Percentiles rank a stretch among this genome's conserved stretches.
These are phyloP conservation scores for Cryptococcus deneoformans DNA, from an alignment of 1,284 basidiomycete genomes.

Conservation along the genomic window DNA sequence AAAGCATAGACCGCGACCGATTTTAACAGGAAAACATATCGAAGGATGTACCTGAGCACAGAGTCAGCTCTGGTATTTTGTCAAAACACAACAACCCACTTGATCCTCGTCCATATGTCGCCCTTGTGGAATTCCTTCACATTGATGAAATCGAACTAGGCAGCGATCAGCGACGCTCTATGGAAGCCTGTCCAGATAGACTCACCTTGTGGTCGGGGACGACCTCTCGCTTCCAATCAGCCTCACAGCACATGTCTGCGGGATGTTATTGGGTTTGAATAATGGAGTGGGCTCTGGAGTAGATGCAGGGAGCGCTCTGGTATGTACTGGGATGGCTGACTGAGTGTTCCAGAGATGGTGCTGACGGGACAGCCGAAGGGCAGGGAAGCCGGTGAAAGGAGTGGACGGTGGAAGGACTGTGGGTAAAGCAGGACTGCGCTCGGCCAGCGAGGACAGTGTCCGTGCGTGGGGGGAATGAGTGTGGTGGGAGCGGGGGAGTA, in stretches of 20 bases:
- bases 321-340: too few species aligned
- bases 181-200: background rate
- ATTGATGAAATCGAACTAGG: constrained; percentile 95
- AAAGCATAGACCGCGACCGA: constrained; percentile 93
- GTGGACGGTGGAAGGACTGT: background rate
- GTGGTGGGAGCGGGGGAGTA: constrained; percentile 63
- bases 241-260: constrained; percentile 53
- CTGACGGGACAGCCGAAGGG: too few species aligned
- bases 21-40: constrained; percentile 90
- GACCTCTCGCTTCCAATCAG: constrained; percentile 90
- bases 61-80: background rate
- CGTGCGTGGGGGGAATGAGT: background rate
- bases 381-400: background rate
- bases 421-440: background rate
- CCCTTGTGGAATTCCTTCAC: constrained; percentile 82
- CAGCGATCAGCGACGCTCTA: background rate
- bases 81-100: constrained; percentile 56
- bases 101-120: constrained; percentile 77
- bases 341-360: background rate
- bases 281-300: background rate
- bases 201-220: constrained; percentile 96
- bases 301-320: too few species aligned
- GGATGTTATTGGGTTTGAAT: too few species aligned
- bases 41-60: constrained; percentile 71
- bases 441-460: constrained; percentile 1